These are phyloP conservation scores for Globisporangium spinosum DNA, from an alignment of 352 stramenopile genomes.

Conservation along the genomic window DNA sequence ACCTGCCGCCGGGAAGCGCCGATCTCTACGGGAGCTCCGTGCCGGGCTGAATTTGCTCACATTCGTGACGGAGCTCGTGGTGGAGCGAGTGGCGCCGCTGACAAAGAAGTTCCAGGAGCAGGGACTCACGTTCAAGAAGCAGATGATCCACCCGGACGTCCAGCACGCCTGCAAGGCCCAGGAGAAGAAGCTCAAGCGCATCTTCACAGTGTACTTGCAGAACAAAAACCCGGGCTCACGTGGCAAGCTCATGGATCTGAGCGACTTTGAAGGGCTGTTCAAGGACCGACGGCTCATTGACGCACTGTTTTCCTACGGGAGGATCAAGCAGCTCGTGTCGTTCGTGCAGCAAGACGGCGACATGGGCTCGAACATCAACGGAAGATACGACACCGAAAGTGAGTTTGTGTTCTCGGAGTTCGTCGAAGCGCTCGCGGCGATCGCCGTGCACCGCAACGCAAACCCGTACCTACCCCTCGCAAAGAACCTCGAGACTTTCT, in stretches of 20 bases:
- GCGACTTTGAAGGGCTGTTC: conserved; percentile 65
- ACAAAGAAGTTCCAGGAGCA: conserved; percentile 79
- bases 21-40: neutral
- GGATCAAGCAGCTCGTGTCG: conserved; percentile 74
- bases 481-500: conserved; percentile 75
- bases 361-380: conserved; percentile 36
- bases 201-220: conserved; percentile 70
- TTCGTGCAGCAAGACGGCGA: conserved; percentile 80
- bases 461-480: conserved; percentile 75
- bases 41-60: conserved; percentile 25
- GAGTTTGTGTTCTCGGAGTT: conserved; percentile 84
- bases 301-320: conserved; percentile 62
- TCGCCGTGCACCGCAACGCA: conserved; percentile 70
- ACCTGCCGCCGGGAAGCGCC: neutral
- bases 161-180: conserved; percentile 71
- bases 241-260: conserved; percentile 68
- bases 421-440: conserved; percentile 63
- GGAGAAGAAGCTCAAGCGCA: conserved; percentile 74
- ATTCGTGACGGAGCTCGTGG: conserved; percentile 56
- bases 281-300: conserved; percentile 72
- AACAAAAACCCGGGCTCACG: conserved; percentile 71
- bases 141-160: conserved; percentile 76
- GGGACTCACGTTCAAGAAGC: conserved; percentile 80
- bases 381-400: conserved; percentile 52
- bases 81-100: conserved; percentile 62